Conservation (phyloP, 148 eudicot species). For the Rhododendron henanense region DNA sequence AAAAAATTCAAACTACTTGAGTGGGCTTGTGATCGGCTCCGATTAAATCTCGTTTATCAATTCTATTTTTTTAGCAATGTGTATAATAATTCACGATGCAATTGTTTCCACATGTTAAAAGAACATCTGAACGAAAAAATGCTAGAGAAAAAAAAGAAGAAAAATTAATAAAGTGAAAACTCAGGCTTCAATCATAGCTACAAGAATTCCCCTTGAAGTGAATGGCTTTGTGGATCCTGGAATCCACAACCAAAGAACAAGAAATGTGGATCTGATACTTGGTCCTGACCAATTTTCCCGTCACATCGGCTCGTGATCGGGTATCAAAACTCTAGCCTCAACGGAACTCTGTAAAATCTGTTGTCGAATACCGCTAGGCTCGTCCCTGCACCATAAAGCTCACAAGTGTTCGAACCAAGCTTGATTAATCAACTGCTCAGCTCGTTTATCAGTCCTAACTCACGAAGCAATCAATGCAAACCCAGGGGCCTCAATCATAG, state of each 20-base stretch:
- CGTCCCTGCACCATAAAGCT: slow-evolving; percentile 63
- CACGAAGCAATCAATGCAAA: too few relatives aligned
- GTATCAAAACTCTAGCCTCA: slow-evolving; percentile 44
- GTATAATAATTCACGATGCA: too few relatives aligned
- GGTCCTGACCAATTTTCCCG: slow-evolving; percentile 50
- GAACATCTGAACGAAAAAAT: not conserved
- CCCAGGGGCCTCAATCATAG: not conserved
- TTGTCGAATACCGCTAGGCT: slow-evolving; percentile 26
- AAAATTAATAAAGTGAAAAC: not conserved
- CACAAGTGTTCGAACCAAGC: too few relatives aligned
- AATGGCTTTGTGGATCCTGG: not conserved
- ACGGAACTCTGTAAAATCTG: slow-evolving; percentile 27
- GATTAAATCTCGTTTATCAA: not conserved
- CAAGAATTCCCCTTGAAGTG: slow-evolving; percentile 39
- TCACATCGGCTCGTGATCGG: slow-evolving; percentile 40
- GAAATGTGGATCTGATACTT: slow-evolving; percentile 39
- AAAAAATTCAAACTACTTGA: too few relatives aligned
- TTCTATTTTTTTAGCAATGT: too few relatives aligned
- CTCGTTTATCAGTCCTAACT: not conserved
- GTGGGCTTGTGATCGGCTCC: too few relatives aligned
- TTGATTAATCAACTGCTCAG: too few relatives aligned
- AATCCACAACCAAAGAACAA: slow-evolving; percentile 35
- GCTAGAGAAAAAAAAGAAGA: not conserved
- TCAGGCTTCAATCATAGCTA: not conserved
- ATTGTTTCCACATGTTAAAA: not conserved